Conservation (phyloP, 192 early-diverging fungal species). For the Chytriomyces sp. region DNA sequence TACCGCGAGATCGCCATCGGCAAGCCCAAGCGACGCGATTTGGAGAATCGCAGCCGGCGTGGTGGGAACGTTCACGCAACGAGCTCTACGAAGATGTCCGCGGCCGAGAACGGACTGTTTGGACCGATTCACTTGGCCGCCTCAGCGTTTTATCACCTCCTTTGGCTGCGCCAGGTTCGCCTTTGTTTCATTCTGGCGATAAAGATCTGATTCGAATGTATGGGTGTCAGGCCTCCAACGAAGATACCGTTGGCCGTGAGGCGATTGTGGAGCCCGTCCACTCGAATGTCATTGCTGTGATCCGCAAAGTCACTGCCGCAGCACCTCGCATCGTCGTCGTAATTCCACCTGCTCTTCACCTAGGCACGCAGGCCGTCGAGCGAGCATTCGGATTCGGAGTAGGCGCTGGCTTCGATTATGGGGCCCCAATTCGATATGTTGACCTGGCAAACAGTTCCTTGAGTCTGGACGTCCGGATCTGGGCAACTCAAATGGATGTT, state of each 20-base stretch:
- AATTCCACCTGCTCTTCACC: not conserved
- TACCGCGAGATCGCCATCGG: not conserved
- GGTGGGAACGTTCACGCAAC: no score
- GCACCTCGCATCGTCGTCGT: not conserved
- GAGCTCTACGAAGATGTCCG: not conserved
- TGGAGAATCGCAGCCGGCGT: not conserved
- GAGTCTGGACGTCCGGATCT: slow-evolving; percentile 14
- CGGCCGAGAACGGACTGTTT: not conserved
- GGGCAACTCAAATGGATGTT: slow-evolving; percentile 13
- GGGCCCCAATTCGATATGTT: not conserved
- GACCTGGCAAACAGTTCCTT: not conserved
- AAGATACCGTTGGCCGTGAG: not conserved
- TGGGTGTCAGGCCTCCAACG: not conserved
- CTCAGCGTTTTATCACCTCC: not conserved
- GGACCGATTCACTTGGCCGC: not conserved
- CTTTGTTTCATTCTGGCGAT: not conserved
- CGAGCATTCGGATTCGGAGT: slow-evolving; percentile 5
- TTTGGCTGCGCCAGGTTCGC: not conserved
- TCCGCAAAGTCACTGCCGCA: not conserved
- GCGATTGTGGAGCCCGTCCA: slow-evolving; percentile 2
- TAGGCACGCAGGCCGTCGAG: not conserved
- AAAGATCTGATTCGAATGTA: not conserved
- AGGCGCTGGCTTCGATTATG: not conserved
- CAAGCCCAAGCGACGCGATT: not conserved
- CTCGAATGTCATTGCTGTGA: not conserved